These are phyloP conservation scores for Stropharia rugosoannulata DNA, from an alignment of 768 basidiomycete species.

Conservation along the genomic window DNA sequence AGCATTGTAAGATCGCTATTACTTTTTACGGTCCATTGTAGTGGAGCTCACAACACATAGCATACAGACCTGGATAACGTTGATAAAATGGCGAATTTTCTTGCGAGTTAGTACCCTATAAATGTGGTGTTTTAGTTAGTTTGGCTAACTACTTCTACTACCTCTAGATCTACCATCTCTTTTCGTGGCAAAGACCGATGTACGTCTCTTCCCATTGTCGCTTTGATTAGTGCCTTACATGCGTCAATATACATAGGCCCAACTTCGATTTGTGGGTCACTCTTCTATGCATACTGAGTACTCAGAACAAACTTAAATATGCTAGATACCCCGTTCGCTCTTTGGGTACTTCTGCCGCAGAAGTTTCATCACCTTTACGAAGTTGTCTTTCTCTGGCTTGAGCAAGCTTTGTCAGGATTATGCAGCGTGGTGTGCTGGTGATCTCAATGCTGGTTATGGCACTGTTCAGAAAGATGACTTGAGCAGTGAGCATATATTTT, in stretches of 20 bases:
- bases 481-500: slow-evolving; percentile 23
- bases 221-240: background rate
- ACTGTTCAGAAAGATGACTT: slow-evolving; percentile 51
- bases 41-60: slow-evolving; percentile 20
- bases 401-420: slow-evolving; percentile 67
- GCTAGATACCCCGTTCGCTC: slow-evolving; percentile 68
- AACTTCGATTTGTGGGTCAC: slow-evolving; percentile 16
- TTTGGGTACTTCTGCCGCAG: slow-evolving; percentile 83
- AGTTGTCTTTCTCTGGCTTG: slow-evolving; percentile 75
- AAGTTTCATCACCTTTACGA: slow-evolving; percentile 71
- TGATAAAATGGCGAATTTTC: slow-evolving; percentile 65
- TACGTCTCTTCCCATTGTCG: slow-evolving; percentile 20
- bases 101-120: slow-evolving; percentile 38
- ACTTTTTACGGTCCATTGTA: background rate
- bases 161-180: slow-evolving; percentile 52
- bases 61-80: slow-evolving; percentile 48
- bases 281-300: too few species aligned
- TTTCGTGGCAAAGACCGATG: slow-evolving; percentile 59
- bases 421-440: slow-evolving; percentile 57
- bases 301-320: background rate
- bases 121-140: background rate
- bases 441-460: slow-evolving; percentile 47
- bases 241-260: background rate
- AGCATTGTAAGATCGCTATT: slow-evolving; percentile 25
- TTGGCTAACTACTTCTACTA: background rate